Evolutionary conservation across 495 filamentous ascomycete genomes (phyloP), one percentile per base, ranked within the genome.

Genomic region (Poronia punctata): DNA sequence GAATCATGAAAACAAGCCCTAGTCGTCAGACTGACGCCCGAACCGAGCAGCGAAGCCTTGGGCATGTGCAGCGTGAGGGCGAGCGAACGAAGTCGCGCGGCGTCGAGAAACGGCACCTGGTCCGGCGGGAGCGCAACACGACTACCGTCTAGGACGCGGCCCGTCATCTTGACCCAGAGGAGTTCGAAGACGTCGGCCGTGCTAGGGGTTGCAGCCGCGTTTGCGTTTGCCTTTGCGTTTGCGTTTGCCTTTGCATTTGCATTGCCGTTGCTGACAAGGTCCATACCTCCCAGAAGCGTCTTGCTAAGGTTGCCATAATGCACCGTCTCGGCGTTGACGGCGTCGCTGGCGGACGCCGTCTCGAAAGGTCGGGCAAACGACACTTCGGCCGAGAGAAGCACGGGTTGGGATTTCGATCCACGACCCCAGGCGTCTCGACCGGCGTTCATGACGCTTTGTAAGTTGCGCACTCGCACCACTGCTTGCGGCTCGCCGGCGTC

Each of bases 251-350:
- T 11, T 11, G 20, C 9, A 21, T 41, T 20, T 24, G 25, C 12
- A 27, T 40, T 35, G 11, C 25, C 36, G 15, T 25, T 39, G 0
- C 37, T 26, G 39, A 54, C 57, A 1, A 40, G 24, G 46, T 58
- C 53, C 16, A 73, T 44, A 1, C 43, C 45, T 14, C 42, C 45
- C 1, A 73, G 46, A 11, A 82, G 64, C 3, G 54, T 51, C 54
- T 81, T 79, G 54, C 70, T 73, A 14, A 82, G 54, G 17, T 42
- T 68, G 15, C 79, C 78, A 52, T 82, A 83, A 56, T 83, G 70
- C 17, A 81, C 67, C 7, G 79, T 82, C 36, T 69, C 75, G 10
- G 36, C 38, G 28, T 72, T 66, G 7, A 83, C 46, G 31, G 48
- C 30, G 53, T 82, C 76, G 12, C 46, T 39, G 0, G 54, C 43